Conservation (phyloP, 257 asterid species). For the Oldenlandia corymbosa region DNA sequence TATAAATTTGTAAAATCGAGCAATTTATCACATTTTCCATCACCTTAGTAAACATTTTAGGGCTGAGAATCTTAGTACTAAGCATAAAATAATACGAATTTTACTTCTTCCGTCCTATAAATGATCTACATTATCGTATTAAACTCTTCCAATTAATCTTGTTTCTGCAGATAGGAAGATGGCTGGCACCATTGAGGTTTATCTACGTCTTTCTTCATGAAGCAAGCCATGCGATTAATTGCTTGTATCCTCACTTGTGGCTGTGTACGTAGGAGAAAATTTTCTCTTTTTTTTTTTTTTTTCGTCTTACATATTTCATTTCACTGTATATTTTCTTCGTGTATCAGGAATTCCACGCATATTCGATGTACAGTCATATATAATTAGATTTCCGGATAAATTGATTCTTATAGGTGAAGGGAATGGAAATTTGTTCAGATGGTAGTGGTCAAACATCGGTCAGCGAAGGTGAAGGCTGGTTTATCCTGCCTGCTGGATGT, state of each 20-base stretch:
- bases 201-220: constrained; percentile 38
- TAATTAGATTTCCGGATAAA: not conserved
- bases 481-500: constrained; percentile 99
- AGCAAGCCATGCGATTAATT: constrained; percentile 44
- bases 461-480: constrained; percentile 87
- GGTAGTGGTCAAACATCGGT: constrained; percentile 88
- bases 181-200: constrained; percentile 37
- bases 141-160: too few relatives aligned
- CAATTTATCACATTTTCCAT: too few relatives aligned
- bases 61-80: too few relatives aligned
- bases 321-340: too few relatives aligned
- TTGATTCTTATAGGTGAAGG: constrained; percentile 10
- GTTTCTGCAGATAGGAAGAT: too few relatives aligned
- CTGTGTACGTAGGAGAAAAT: constrained; percentile 30
- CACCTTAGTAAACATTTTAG: too few relatives aligned
- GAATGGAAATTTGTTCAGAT: constrained; percentile 59
- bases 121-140: too few relatives aligned
- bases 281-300: not conserved
- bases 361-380: not conserved
- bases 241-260: constrained; percentile 45
- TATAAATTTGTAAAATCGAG: too few relatives aligned
- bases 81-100: too few relatives aligned
- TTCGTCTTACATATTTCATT: not conserved
- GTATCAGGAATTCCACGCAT: not conserved
- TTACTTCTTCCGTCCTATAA: too few relatives aligned